Percentiles rank a stretch among this genome's conserved stretches.
These are phyloP conservation scores for Venturiaceae sp. DNA, from an alignment of 2,329 filamentous ascomycete genomes.

Conservation along the genomic window DNA sequence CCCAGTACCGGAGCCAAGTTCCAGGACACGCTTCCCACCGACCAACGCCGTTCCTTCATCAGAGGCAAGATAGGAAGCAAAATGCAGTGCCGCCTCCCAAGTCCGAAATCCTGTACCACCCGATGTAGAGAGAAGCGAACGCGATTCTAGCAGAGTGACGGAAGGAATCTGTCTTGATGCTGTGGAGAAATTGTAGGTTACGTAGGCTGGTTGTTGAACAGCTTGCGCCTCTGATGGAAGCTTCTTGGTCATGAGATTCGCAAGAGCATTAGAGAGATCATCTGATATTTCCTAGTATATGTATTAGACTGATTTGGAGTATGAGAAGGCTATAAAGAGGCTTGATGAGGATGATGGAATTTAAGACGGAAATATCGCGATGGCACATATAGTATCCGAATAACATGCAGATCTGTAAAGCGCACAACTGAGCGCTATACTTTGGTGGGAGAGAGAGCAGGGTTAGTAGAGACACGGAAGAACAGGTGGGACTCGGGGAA, in stretches of 20 bases:
- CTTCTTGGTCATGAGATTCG: conserved; percentile 52
- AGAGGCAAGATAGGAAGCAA: conserved; percentile 55
- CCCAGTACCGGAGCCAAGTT: conserved; percentile 68
- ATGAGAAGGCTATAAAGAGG: background rate
- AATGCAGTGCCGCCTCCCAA: conserved; percentile 70
- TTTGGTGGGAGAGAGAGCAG: background rate
- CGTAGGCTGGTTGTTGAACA: conserved; percentile 63
- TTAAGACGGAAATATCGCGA: background rate
- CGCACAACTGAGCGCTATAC: background rate
- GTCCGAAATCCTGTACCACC: conserved; percentile 71
- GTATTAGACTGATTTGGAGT: background rate
- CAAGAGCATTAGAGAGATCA: conserved; percentile 61
- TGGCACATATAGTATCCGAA: background rate
- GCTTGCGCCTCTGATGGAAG: conserved; percentile 54
- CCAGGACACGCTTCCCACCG: conserved; percentile 50
- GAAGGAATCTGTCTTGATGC: background rate
- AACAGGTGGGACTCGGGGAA: background rate
- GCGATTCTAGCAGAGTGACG: conserved; percentile 60
- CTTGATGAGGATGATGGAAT: background rate
- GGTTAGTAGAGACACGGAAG: background rate
- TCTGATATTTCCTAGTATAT: conserved; percentile 69
- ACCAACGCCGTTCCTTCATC: conserved; percentile 37
- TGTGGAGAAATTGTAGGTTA: conserved; percentile 52
- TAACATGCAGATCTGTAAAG: background rate
- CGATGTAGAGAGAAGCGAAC: conserved; percentile 56